Evolutionary conservation across 2,329 filamentous ascomycete species (phyloP), one percentile per base, ranked within the genome.

Genomic region (Sordariomycetes sp.): DNA sequence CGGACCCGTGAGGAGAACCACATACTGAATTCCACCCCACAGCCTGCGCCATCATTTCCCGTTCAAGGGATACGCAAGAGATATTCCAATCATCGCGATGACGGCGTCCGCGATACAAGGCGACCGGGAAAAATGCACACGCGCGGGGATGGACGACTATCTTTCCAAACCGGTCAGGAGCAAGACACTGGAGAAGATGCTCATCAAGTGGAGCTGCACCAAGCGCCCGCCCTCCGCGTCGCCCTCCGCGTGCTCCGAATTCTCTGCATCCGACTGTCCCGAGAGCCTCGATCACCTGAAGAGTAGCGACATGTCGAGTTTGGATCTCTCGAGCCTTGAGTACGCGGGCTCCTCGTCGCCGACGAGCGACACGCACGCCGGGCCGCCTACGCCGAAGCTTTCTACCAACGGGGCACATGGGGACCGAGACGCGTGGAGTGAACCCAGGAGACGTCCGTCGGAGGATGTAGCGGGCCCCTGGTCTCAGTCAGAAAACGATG

Each of bases 71-170:
- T 77, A 79, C 56, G 74, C 82, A 3, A 74, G 77, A 57, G 74
- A 83, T 51, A 83, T 89, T 5, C 86, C 86, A 0, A 89, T 90
- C 55, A 83, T 90, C 42, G 87, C 87, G n/a, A 89, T 0, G 45
- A 50, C 45, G 45, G 87, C 86, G 4, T 87, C 83, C 3, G 87
- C 87, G 0, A 89, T 90, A 48, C 85, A 89, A 65, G 87, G 87
- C 4, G 87, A 90, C 64, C 76, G 79, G 54, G 86, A 90, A 65
- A 89, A 89, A 65, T 90, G 86, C 65, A 79, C 80, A 59, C 78
- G 77, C 60, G 84, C 85, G 10, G 87, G 87, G 35, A 90, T 90
- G 87, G 86, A 90, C 62, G 85, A 88, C 64, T 86, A 88, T 63
- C 72, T 89, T 10, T 74, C 82, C n/a, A 88, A 88, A 64, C 87